A percentile compares a stretch with the other conserved stretches of the same genome.
Evolutionary conservation across 495 filamentous ascomycete species (phyloP).

Genomic region (Neurospora sp.): DNA sequence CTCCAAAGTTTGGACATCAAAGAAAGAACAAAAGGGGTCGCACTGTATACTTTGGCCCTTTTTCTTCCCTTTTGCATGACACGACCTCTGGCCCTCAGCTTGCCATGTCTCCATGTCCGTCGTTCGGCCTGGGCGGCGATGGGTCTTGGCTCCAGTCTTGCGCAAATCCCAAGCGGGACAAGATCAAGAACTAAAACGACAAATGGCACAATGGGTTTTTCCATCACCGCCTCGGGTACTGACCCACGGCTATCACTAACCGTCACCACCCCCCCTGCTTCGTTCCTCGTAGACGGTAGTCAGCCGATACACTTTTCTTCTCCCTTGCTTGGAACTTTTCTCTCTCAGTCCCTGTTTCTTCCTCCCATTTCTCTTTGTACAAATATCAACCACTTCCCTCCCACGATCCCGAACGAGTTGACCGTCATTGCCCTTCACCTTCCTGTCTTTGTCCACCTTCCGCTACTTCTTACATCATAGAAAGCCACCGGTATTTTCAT

Average conservation of each 20-base stretch:
- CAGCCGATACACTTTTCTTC: background rate
- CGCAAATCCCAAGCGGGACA: conserved; percentile 2
- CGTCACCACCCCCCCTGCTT: conserved; percentile 8
- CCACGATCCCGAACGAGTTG: background rate
- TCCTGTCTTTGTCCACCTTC: background rate
- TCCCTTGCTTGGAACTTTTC: background rate
- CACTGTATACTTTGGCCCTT: conserved; percentile 18
- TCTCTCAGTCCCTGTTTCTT: background rate
- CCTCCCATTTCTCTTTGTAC: conserved; percentile 14
- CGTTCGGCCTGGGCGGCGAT: conserved; percentile 15
- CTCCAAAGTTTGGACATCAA: background rate
- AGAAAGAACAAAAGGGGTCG: conserved; percentile 2
- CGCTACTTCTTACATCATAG: background rate
- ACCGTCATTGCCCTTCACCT: background rate
- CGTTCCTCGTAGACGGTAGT: background rate
- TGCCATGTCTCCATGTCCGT: conserved; percentile 8
- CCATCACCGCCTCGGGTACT: conserved; percentile 12
- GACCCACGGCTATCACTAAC: conserved; percentile 10
- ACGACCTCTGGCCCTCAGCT: conserved; percentile 8
- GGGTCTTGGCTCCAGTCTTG: conserved; percentile 4
- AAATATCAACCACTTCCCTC: conserved; percentile 20
- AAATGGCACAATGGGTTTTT: conserved; percentile 6
- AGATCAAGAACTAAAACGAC: conserved; percentile 5
- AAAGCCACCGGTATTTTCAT: background rate
- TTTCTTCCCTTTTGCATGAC: conserved; percentile 7